A percentile compares a stretch with the other conserved stretches of the same genome.
Evolutionary conservation across 257 asterid genomes (phyloP).

Genomic region (Cynanchum wilfordii): DNA sequence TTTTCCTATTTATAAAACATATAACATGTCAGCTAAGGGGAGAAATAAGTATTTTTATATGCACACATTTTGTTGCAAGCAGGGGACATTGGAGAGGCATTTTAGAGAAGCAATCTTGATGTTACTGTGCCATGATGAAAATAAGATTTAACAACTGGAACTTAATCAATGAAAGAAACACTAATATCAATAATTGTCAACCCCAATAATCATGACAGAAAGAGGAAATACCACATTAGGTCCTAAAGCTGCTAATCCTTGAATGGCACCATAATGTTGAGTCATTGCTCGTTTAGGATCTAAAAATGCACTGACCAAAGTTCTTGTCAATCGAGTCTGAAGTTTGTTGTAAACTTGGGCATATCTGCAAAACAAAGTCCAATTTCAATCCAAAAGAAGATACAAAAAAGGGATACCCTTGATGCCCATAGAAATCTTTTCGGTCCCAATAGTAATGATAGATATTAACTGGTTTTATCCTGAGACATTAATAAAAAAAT

Average conservation of each 20-base stretch:
- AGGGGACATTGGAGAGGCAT: no score
- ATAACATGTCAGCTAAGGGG: not conserved
- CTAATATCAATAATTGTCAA: not conserved
- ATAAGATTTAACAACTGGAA: not conserved
- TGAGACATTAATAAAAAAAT: not conserved
- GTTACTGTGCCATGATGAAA: not conserved
- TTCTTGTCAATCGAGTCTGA: slow-evolving; percentile 78
- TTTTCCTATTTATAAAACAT: not conserved
- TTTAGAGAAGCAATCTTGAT: not conserved
- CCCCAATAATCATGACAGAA: not conserved
- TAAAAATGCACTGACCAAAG: slow-evolving; percentile 69
- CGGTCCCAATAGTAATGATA: not conserved
- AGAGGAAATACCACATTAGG: slow-evolving; percentile 68
- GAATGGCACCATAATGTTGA: slow-evolving; percentile 96
- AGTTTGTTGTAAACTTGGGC: slow-evolving; percentile 80
- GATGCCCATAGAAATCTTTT: not conserved
- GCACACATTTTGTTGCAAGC: not conserved
- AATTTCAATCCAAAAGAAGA: not conserved
- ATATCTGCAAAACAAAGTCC: slow-evolving; percentile 47
- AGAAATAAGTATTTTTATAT: not conserved
- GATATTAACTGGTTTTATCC: not conserved
- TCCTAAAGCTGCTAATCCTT: slow-evolving; percentile 90
- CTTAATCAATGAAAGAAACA: not conserved
- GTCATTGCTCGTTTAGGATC: slow-evolving; percentile 78
- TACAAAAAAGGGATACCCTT: not conserved